phyloP scores from a whole-genome alignment of 2,329 filamentous ascomycete species.

The Claviceps sp. region DNA sequence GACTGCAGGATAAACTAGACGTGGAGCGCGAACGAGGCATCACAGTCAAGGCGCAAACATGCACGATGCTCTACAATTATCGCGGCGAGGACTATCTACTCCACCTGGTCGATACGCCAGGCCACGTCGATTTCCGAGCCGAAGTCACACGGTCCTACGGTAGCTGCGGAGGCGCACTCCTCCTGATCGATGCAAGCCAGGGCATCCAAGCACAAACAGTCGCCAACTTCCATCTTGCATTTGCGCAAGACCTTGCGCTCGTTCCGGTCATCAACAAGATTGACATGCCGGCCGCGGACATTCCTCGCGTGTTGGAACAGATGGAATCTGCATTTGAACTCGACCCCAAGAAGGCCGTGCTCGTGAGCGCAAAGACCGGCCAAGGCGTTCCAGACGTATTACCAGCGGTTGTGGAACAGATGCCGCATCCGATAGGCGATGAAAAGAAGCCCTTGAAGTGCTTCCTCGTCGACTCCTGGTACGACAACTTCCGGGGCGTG shows the following conservation, averaged over 20 bases:
- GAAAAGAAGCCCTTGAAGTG: constrained; percentile 60
- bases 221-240: constrained; percentile 95
- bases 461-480: constrained; percentile 94
- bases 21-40: constrained; percentile 61
- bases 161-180: constrained; percentile 80
- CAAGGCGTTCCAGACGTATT: constrained; percentile 74
- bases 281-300: constrained; percentile 78
- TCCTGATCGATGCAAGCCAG: constrained; percentile 92
- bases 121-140: constrained; percentile 93
- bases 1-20: constrained; percentile 57
- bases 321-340: constrained; percentile 80
- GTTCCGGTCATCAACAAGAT: constrained; percentile 96
- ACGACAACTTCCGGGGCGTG: constrained; percentile 89
- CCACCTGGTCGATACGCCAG: constrained; percentile 91
- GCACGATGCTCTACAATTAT: constrained; percentile 91
- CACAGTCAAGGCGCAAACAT: constrained; percentile 97
- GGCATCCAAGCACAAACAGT: constrained; percentile 96
- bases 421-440: constrained; percentile 71
- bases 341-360: constrained; percentile 54
- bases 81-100: constrained; percentile 79
- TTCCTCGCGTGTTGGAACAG: constrained; percentile 75
- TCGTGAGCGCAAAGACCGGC: constrained; percentile 87
- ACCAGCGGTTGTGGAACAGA: constrained; percentile 70
- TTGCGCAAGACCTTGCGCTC: constrained; percentile 74
- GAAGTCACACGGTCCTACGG: constrained; percentile 95